These are phyloP conservation scores for Eucalyptus shirleyi DNA, from an alignment of 345 rosid genomes.

Conservation along the genomic window DNA sequence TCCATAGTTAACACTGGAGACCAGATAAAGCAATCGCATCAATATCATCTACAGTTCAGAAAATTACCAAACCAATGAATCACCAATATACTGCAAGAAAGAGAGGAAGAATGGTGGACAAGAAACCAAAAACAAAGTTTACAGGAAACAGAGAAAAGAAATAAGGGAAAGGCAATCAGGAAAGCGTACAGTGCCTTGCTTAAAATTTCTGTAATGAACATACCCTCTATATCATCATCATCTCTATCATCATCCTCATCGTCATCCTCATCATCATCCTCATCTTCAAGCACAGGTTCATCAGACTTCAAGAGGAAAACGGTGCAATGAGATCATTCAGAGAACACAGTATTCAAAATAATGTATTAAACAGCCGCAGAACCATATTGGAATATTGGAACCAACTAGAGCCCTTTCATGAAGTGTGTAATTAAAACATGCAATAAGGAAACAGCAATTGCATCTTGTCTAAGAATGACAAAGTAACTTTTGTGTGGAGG, in stretches of 20 bases:
- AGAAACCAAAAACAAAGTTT: neutral
- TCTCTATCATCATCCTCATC: conserved; percentile 58
- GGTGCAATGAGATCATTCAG: neutral
- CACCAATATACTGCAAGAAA: neutral
- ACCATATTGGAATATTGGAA: neutral
- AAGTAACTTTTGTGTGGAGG: neutral
- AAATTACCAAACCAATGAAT: neutral
- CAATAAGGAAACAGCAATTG: neutral
- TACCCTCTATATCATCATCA: conserved; percentile 49
- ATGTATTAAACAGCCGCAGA: neutral
- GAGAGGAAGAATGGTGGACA: neutral
- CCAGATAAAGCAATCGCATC: neutral
- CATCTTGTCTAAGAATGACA: neutral
- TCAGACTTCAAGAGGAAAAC: conserved; percentile 27
- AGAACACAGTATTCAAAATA: neutral
- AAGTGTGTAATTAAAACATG: neutral
- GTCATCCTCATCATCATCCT: conserved; percentile 56
- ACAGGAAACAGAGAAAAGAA: neutral
- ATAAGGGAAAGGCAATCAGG: neutral
- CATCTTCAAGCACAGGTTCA: conserved; percentile 56
- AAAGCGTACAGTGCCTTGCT: neutral
- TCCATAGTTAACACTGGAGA: neutral
- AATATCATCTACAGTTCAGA: neutral
- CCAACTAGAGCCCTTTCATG: neutral
- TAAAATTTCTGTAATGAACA: neutral